Conservation (phyloP, 2,329 filamentous ascomycete species). For the Stenocarpella maydis region DNA sequence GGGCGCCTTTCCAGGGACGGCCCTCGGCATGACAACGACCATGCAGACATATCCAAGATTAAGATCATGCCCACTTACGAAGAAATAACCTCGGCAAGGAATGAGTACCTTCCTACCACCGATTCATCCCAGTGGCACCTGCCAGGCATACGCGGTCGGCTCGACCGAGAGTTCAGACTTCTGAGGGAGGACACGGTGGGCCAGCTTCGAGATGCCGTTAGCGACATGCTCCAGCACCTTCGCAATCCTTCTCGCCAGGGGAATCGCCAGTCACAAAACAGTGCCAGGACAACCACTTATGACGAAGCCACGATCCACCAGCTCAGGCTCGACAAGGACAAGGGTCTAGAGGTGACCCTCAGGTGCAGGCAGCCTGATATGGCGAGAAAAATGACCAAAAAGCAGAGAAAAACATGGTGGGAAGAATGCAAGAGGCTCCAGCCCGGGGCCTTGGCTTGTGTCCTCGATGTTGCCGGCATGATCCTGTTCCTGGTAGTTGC, state of each 20-base stretch:
- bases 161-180: slow-evolving; percentile 65
- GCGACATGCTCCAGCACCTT: slow-evolving; percentile 48
- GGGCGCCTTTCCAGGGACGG: slow-evolving; percentile 36
- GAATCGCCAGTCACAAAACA: slow-evolving; percentile 37
- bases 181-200: slow-evolving; percentile 64
- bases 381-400: slow-evolving; percentile 36
- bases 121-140: slow-evolving; percentile 51
- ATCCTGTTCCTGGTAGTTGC: slow-evolving; percentile 53
- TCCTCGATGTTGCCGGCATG: slow-evolving; percentile 50
- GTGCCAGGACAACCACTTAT: slow-evolving; percentile 49
- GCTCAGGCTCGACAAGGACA: slow-evolving; percentile 46
- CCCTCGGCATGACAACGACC: slow-evolving; percentile 56
- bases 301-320: slow-evolving; percentile 43
- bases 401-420: slow-evolving; percentile 59
- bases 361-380: slow-evolving; percentile 54
- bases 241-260: slow-evolving; percentile 33
- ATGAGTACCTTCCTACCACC: slow-evolving; percentile 51
- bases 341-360: slow-evolving; percentile 55
- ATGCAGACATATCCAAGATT: slow-evolving; percentile 51
- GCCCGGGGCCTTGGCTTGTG: slow-evolving; percentile 58
- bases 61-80: slow-evolving; percentile 53
- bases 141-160: slow-evolving; percentile 53
- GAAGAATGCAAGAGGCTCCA: slow-evolving; percentile 55
- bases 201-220: slow-evolving; percentile 58
- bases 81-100: slow-evolving; percentile 48